phyloP scores from a whole-genome alignment of 441 rosid species.

The Eugenia klotzschiana region DNA sequence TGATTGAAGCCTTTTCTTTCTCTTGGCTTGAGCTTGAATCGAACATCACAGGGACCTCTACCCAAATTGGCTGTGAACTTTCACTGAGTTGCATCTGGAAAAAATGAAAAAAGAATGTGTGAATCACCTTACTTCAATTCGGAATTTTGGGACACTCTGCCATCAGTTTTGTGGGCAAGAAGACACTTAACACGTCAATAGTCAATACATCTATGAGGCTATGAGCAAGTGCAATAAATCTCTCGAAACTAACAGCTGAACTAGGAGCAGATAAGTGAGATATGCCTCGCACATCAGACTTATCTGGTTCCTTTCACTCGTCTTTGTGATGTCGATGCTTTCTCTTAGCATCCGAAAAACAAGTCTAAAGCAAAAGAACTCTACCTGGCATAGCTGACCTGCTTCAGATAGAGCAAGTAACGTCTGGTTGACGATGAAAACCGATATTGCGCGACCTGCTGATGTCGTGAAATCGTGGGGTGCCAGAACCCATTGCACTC shows the following conservation, averaged over 20 bases:
- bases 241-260: background rate
- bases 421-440: conserved; percentile 44
- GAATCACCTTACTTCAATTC: background rate
- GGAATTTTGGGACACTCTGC: background rate
- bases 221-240: background rate
- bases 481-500: conserved; percentile 60
- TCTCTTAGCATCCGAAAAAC: background rate
- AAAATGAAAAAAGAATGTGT: background rate
- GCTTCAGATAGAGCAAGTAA: conserved; percentile 48
- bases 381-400: conserved; percentile 50
- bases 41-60: conserved; percentile 21
- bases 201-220: background rate
- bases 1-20: conserved; percentile 14
- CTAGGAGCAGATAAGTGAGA: background rate
- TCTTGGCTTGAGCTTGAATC: conserved; percentile 18
- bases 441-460: conserved; percentile 33
- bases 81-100: conserved; percentile 46
- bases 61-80: conserved; percentile 45
- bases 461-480: conserved; percentile 42
- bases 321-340: background rate
- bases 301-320: background rate
- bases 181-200: background rate
- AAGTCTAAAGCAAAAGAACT: background rate
- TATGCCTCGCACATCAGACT: background rate
- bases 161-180: background rate